A percentile compares a stretch with the other conserved stretches of the same genome.
Evolutionary conservation across 495 filamentous ascomycete genomes (phyloP).

Genomic region (Delitschia confertaspora): DNA sequence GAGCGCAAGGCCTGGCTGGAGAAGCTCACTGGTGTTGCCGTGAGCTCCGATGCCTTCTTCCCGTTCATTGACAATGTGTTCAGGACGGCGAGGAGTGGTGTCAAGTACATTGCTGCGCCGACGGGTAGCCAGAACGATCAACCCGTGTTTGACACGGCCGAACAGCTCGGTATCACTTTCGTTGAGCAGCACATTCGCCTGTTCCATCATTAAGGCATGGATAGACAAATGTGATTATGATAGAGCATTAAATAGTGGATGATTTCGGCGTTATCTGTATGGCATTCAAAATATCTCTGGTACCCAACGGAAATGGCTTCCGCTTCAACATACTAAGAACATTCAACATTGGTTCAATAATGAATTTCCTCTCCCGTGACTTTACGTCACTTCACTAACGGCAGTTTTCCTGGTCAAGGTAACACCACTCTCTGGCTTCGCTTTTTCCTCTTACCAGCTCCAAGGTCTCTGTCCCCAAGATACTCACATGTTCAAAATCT

Average conservation of each 20-base stretch:
- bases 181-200: constrained; percentile 80
- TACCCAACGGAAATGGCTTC: too few relatives aligned
- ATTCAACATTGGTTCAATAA: too few relatives aligned
- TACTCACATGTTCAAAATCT: too few relatives aligned
- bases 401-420: too few relatives aligned
- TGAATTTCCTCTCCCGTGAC: too few relatives aligned
- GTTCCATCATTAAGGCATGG: constrained; percentile 66
- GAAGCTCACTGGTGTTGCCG: constrained; percentile 71
- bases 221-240: neutral
- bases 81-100: constrained; percentile 76
- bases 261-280: too few relatives aligned
- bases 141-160: constrained; percentile 81
- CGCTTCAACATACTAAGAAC: too few relatives aligned
- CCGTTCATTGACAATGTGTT: constrained; percentile 98
- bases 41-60: constrained; percentile 95
- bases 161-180: constrained; percentile 85
- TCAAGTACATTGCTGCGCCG: constrained; percentile 91
- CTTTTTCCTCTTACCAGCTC: too few relatives aligned
- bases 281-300: too few relatives aligned
- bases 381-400: too few relatives aligned
- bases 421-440: too few relatives aligned
- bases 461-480: too few relatives aligned
- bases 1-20: constrained; percentile 77
- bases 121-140: constrained; percentile 88
- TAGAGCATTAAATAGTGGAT: neutral